A percentile compares a stretch with the other conserved stretches of the same genome.
phyloP scores from a whole-genome alignment of 495 filamentous ascomycete species.

The Penicillium cinerascens region DNA sequence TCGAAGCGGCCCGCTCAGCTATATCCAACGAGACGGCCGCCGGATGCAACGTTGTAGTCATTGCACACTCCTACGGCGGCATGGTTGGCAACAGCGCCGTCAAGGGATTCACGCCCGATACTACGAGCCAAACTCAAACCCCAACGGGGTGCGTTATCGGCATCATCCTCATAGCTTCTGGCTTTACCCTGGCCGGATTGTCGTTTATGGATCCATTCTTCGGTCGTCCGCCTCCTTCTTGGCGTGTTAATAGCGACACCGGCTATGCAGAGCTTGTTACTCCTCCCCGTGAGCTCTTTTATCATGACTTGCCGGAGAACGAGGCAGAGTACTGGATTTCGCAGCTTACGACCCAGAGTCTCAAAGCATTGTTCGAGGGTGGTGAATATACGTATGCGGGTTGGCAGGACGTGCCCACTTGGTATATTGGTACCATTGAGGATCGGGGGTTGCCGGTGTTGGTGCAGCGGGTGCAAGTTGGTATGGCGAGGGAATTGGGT shows the following conservation, averaged over 20 bases:
- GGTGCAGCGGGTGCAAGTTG: constrained; percentile 30
- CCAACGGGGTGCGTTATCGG: constrained; percentile 37
- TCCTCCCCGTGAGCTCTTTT: constrained; percentile 28
- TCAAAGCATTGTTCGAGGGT: constrained; percentile 32
- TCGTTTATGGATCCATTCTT: constrained; percentile 32
- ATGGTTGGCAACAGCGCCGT: constrained; percentile 46
- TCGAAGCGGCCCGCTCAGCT: constrained; percentile 33
- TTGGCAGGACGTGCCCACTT: constrained; percentile 28
- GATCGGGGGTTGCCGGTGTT: constrained; percentile 32
- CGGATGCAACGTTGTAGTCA: constrained; percentile 42
- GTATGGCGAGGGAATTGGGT: constrained; percentile 29
- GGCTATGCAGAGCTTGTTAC: constrained; percentile 28
- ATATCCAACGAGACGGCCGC: constrained; percentile 30
- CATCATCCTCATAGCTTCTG: constrained; percentile 40
- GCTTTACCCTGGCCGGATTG: constrained; percentile 21
- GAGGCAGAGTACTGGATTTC: constrained; percentile 24
- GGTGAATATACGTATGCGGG: constrained; percentile 30
- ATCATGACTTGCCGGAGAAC: constrained; percentile 29
- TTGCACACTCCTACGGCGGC: constrained; percentile 53
- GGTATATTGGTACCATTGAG: constrained; percentile 33
- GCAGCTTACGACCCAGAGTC: constrained; percentile 27
- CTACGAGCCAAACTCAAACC: constrained; percentile 10
- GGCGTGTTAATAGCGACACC: constrained; percentile 22
- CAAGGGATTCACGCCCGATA: constrained; percentile 35
- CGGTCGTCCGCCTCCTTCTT: constrained; percentile 23